A percentile compares a stretch with the other conserved stretches of the same genome.
Conservation (phyloP, 2,329 filamentous ascomycete genomes). For the Colletotrichum sansevieriae region DNA sequence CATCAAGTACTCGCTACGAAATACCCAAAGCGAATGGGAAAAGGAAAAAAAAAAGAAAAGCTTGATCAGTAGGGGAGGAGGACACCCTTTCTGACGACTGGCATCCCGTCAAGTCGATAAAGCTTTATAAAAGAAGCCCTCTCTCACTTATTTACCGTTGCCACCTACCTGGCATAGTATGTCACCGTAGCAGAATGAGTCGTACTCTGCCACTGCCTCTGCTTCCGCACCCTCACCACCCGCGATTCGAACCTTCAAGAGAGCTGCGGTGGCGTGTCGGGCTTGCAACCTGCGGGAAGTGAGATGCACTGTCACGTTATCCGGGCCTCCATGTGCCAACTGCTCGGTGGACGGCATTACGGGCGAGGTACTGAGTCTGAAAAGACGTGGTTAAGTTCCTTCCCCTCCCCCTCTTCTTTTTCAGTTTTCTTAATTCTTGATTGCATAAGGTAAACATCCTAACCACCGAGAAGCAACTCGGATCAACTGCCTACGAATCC, state of each 20-base stretch:
- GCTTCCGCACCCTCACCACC: slow-evolving; percentile 4
- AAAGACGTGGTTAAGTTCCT: slow-evolving; percentile 32
- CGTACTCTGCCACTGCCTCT: slow-evolving; percentile 11
- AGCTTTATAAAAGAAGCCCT: neutral
- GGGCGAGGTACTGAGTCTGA: slow-evolving; percentile 41
- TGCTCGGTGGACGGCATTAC: slow-evolving; percentile 43
- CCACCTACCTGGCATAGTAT: neutral
- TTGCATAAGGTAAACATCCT: neutral
- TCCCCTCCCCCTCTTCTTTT: neutral
- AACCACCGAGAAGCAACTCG: slow-evolving; percentile 19
- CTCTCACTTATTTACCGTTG: neutral
- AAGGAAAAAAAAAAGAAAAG: neutral
- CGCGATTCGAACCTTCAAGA: slow-evolving; percentile 23
- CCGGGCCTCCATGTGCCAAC: slow-evolving; percentile 45
- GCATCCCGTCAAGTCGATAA: slow-evolving; percentile 10
- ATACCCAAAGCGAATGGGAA: neutral
- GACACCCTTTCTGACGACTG: neutral
- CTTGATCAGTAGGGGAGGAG: slow-evolving; percentile 15
- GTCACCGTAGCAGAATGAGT: slow-evolving; percentile 13
- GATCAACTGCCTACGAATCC: slow-evolving; percentile 21
- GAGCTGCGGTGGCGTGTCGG: slow-evolving; percentile 42
- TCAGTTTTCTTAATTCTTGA: neutral
- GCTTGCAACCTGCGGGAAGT: slow-evolving; percentile 45
- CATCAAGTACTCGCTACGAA: neutral
- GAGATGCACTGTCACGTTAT: slow-evolving; percentile 44